Conservation (phyloP, 257 asterid species). For the Osmanthus fragrans region DNA sequence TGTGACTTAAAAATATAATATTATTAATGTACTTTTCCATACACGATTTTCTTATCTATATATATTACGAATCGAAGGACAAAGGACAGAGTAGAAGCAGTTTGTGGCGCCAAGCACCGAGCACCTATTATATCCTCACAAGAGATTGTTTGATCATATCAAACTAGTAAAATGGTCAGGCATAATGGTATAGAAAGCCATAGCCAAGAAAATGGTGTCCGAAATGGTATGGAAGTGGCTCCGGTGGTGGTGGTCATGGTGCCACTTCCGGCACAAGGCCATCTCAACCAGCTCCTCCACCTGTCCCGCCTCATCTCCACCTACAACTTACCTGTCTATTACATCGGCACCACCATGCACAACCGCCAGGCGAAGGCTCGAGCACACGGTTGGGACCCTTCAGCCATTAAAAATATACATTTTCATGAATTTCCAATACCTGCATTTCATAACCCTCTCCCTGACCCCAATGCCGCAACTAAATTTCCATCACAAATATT, state of each 20-base stretch:
- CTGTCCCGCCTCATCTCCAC: conserved; percentile 3
- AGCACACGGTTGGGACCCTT: conserved; percentile 9
- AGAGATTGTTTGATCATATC: not conserved
- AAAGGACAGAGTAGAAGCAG: not conserved
- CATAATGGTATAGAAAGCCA: not conserved
- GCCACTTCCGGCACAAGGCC: conserved; percentile 6
- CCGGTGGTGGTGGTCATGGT: conserved; percentile 13
- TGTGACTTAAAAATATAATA: not conserved
- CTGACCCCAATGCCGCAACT: not conserved
- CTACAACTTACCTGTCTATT: not conserved
- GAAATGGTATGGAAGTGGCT: conserved; percentile 2
- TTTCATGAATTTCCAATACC: conserved; percentile 10
- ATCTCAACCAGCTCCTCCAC: conserved; percentile 16
- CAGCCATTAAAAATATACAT: not conserved
- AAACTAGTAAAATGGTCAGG: not conserved
- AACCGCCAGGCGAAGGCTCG: conserved; percentile 3
- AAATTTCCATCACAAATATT: not conserved
- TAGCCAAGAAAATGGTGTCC: not conserved
- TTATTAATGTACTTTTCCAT: not conserved
- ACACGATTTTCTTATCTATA: not conserved
- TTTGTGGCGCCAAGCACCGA: too few relatives aligned
- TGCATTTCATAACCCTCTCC: not conserved
- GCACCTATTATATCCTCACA: not conserved
- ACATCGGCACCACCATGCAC: not conserved
- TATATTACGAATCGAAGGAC: not conserved